Evolutionary conservation across 2,329 filamentous ascomycete species (phyloP), one percentile per base, ranked within the genome.

Genomic region (Plenodomus lindquistii): DNA sequence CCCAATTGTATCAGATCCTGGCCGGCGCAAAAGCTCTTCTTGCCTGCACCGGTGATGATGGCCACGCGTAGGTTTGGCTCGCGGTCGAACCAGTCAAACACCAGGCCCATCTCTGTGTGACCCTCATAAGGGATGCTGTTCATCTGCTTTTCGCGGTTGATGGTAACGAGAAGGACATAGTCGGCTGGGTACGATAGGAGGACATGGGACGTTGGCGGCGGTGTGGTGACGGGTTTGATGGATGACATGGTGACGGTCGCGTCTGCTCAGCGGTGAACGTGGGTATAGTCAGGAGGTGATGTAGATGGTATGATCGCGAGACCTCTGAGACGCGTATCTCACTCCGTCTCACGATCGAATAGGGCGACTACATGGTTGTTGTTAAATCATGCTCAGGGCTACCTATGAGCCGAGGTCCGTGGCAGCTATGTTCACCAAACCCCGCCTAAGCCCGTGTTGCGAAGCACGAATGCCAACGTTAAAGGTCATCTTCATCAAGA

Each of bases 31-130:
- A 84, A 83, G 0, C 80, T 77, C 54, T 75, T 77, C 39, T 75
- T 73, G 22, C 81, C 81, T 1, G 73, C 75, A 29, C 81, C 81
- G 0, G 81, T 83, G 31, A 73, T 55, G 49, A 73, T 72, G 29
- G 75, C 77, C 13, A 79, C 77, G 3, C 73, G 73, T 11, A 81
- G 70, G 10, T 68, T 71, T 0, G 78, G 76, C 59, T 81, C 78
- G 6, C 66, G 63, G 59, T 83, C 81, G 56, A 81, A 81, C 80
- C 80, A 82, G 35, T 75, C 73, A 57, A 80, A 79, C 0, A 83
- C 66, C 3, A 67, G 60, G 27, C 77, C 74, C 60, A 78, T 75
- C 55, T 81, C 80, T 64, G 71, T 76, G 60, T 79, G 78, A 0
- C 75, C 67, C 1, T 65, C 66, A 37, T 59, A 71, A 0, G 70